A percentile compares a stretch with the other conserved stretches of the same genome.
phyloP scores from a whole-genome alignment of 2,329 filamentous ascomycete species.

The Chrysosphaeria jannelii region DNA sequence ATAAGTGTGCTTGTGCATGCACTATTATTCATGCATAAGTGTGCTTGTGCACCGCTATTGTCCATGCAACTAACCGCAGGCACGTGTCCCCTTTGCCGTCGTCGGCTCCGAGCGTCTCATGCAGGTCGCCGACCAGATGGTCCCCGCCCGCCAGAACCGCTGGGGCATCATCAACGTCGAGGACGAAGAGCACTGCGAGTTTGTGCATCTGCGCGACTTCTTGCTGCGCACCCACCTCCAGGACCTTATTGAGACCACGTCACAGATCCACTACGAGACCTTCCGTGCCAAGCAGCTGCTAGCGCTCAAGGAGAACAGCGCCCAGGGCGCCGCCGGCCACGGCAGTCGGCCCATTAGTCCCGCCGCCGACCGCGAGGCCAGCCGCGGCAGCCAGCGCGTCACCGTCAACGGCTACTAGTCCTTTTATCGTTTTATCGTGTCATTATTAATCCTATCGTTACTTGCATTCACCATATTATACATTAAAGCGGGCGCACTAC shows the following conservation, averaged over 20 bases:
- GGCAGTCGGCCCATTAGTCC: conserved; percentile 86
- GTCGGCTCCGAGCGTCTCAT: conserved; percentile 96
- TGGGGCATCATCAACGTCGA: conserved; percentile 99
- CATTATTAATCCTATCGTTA: too few relatives aligned
- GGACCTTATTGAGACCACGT: conserved; percentile 96
- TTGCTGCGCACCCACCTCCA: conserved; percentile 92
- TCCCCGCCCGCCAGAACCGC: conserved; percentile 90
- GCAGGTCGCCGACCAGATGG: conserved; percentile 88
- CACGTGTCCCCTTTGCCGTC: conserved; percentile 86
- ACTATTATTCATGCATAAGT: too few relatives aligned
- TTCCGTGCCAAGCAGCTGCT: conserved; percentile 98
- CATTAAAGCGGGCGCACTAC: too few relatives aligned
- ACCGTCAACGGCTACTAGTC: conserved; percentile 93
- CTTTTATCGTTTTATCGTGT: conserved; percentile 1
- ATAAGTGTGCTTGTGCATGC: too few relatives aligned
- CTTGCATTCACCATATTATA: too few relatives aligned
- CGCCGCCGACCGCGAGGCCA: conserved; percentile 77
- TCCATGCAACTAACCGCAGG: conserved; percentile 18
- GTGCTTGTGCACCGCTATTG: too few relatives aligned
- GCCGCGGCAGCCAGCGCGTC: conserved; percentile 87
- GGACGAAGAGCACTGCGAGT: conserved; percentile 98
- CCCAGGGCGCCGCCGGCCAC: conserved; percentile 32
- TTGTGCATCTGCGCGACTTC: conserved; percentile 95
- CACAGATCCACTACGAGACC: conserved; percentile 98
- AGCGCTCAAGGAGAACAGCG: conserved; percentile 92